Evolutionary conservation across 352 stramenopile species (phyloP), one percentile per base, ranked within the genome.

Genomic region (Phytophthora vignae): DNA sequence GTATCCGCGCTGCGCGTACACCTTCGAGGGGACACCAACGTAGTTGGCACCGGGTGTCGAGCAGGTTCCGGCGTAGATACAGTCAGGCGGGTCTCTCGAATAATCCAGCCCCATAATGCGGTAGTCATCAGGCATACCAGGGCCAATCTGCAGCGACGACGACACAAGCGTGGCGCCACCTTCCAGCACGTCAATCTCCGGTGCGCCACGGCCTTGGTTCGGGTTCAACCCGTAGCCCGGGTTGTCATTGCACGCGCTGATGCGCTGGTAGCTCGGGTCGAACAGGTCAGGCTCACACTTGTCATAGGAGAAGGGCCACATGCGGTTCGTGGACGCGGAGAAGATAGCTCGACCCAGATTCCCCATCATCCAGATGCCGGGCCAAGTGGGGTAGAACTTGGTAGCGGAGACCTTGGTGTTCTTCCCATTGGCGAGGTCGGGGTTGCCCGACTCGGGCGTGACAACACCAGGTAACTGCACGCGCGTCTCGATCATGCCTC

Each of bases 251-350:
- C 97, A 99, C 1, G 90, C 96, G 38, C 77, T 97, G 55, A 95
- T 95, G 12, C 84, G 83, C 56, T 95, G 88, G 14, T 31, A 83
- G 19, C 63, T 73, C 2, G 78, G 64, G 8, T 78, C 77, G 38
- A 93, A 90, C 0, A 85, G 55, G 2, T 82, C 73, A 0, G 76
- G 69, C 61, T 99, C 86, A 60, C 97, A 99, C 42, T 81, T 79
- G 62, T 99, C 75, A 71, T 98, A 99, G 31, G 89, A 98, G 83
- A 95, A 99, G 1, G 97, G 97, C 97, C 97, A 99, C 69, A 99
- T 95, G 63, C 96, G 95, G 61, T 97, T 97, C 15, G 94, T 98
- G 1, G 90, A 98, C 0, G 83, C 89, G 48, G 96, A 97, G 74
- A 99, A 99, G 19, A 98, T 98, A 2, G 96, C 95, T n/a, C 97